phyloP scores from a whole-genome alignment of 2,329 filamentous ascomycete species.

The Cadophora sp. region DNA sequence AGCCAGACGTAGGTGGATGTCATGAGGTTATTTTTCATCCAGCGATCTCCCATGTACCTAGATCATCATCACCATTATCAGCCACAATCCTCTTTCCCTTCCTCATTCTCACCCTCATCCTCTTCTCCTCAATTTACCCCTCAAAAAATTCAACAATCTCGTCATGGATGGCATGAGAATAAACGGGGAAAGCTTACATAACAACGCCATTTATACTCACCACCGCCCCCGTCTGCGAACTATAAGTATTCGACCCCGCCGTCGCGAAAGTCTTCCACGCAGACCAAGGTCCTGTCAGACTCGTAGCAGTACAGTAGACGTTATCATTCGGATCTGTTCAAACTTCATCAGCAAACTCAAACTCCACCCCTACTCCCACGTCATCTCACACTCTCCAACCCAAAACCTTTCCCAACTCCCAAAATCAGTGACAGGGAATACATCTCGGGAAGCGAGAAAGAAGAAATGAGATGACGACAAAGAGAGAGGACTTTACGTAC shows the following conservation, averaged over 20 bases:
- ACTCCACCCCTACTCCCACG: too few relatives aligned
- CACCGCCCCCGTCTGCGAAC: constrained; percentile 66
- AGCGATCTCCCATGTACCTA: constrained; percentile 73
- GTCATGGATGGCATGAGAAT: too few relatives aligned
- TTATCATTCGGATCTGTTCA: constrained; percentile 62
- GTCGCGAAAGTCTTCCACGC: constrained; percentile 65
- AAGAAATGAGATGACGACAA: not conserved
- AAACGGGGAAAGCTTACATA: constrained; percentile 37
- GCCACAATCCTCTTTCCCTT: too few relatives aligned
- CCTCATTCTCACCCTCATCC: too few relatives aligned
- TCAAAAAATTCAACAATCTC: too few relatives aligned
- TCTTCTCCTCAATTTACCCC: not conserved
- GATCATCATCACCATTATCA: constrained; percentile 2
- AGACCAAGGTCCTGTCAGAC: constrained; percentile 65
- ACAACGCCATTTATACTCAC: constrained; percentile 50
- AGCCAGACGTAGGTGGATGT: constrained; percentile 70
- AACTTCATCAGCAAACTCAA: not conserved
- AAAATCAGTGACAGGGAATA: too few relatives aligned
- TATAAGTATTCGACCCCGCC: constrained; percentile 61
- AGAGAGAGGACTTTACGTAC: constrained; percentile 26
- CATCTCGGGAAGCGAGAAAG: not conserved
- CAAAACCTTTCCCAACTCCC: too few relatives aligned
- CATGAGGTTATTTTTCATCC: constrained; percentile 65
- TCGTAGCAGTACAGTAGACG: constrained; percentile 64
- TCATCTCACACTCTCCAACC: too few relatives aligned